These are phyloP conservation scores for Lepidium didymum DNA, from an alignment of 345 rosid genomes.

Conservation along the genomic window DNA sequence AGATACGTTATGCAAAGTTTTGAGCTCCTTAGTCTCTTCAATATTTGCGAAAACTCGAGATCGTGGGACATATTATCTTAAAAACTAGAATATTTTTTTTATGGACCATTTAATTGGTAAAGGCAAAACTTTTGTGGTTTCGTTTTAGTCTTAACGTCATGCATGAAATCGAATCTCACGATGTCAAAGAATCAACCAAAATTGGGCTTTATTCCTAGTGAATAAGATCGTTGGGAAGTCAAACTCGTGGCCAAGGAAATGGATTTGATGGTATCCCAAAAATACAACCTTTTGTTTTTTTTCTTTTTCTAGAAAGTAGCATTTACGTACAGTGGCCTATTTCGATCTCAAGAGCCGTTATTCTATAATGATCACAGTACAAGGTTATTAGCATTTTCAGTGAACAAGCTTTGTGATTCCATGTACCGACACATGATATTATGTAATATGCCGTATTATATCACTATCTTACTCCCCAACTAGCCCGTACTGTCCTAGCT, in stretches of 20 bases:
- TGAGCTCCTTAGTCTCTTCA: not conserved
- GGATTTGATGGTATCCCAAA: not conserved
- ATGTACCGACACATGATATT: constrained; percentile 15
- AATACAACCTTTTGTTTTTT: not conserved
- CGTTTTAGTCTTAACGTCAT: constrained; percentile 11
- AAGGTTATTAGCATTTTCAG: not conserved
- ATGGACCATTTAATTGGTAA: constrained; percentile 8
- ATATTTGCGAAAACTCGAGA: constrained; percentile 19
- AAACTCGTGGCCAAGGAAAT: constrained; percentile 13
- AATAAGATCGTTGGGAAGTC: constrained; percentile 4
- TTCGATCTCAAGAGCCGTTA: constrained; percentile 17
- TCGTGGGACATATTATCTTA: constrained; percentile 1
- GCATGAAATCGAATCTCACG: constrained; percentile 9
- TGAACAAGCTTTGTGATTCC: not conserved
- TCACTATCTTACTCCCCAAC: constrained; percentile 4
- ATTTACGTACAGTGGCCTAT: not conserved
- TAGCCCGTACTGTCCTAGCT: constrained; percentile 27
- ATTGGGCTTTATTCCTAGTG: constrained; percentile 1
- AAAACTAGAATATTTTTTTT: not conserved
- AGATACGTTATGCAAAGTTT: not conserved
- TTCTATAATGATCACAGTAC: not conserved
- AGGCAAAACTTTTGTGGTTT: constrained; percentile 2
- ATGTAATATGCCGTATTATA: constrained; percentile 6
- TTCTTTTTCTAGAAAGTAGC: not conserved
- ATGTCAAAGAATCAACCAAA: constrained; percentile 18